Evolutionary conservation across 352 stramenopile genomes (phyloP).

Genomic region (Globisporangium nunn): DNA sequence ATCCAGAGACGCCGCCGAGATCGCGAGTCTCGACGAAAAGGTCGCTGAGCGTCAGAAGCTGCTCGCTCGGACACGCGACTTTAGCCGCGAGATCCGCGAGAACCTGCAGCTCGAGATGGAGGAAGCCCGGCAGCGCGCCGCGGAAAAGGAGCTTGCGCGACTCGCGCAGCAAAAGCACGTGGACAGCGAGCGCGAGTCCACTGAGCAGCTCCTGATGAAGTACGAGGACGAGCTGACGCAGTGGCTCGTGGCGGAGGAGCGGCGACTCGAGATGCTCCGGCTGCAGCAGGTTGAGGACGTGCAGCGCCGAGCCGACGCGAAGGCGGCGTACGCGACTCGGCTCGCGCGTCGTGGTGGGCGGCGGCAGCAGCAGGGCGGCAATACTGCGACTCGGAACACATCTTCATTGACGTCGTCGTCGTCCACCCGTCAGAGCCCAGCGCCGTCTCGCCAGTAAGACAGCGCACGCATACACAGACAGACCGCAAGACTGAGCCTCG

Average conservation of each 20-base stretch:
- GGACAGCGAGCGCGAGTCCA: constrained; percentile 37
- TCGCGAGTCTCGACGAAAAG: constrained; percentile 13
- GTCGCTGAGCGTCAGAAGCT: constrained; percentile 13
- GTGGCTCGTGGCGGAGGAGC: constrained; percentile 45
- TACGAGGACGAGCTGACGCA: constrained; percentile 65
- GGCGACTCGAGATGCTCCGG: constrained; percentile 35
- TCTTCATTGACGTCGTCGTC: no score
- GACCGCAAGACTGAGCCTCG: no score
- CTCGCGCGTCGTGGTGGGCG: constrained; percentile 48
- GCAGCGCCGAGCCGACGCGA: constrained; percentile 30
- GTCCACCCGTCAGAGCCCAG: no score
- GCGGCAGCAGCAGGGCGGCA: constrained; percentile 22
- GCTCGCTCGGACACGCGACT: constrained; percentile 33
- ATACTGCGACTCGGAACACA: background rate
- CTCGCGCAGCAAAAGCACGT: constrained; percentile 25
- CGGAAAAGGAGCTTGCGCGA: constrained; percentile 39
- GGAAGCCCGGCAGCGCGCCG: constrained; percentile 41
- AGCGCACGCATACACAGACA: no score
- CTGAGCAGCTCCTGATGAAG: constrained; percentile 53
- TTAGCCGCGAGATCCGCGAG: constrained; percentile 56
- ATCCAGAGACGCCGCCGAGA: constrained; percentile 5
- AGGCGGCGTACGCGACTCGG: constrained; percentile 46
- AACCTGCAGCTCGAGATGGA: constrained; percentile 55
- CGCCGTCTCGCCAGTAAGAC: no score
- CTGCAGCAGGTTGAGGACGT: constrained; percentile 30